A percentile compares a stretch with the other conserved stretches of the same genome.
These are phyloP conservation scores for Xylaria polymorpha DNA, from an alignment of 2,329 filamentous ascomycete genomes.

Conservation along the genomic window DNA sequence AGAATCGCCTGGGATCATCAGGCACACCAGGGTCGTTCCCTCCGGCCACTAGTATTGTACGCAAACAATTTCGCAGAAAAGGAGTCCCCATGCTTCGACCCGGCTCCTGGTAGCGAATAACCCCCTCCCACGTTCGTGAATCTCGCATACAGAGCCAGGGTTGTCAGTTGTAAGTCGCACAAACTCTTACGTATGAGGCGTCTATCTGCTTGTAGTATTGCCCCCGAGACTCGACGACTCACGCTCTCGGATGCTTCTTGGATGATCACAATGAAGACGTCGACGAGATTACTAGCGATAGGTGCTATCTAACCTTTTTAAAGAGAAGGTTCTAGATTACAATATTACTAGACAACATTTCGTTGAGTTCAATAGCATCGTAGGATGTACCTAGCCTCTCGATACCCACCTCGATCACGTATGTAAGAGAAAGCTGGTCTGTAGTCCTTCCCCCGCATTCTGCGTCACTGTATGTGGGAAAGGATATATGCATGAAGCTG, in stretches of 20 bases:
- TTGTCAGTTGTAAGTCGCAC: background rate
- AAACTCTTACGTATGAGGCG: background rate
- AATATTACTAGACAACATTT: background rate
- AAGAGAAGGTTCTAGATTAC: background rate
- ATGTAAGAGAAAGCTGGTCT: background rate
- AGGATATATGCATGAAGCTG: constrained; percentile 22
- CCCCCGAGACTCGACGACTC: background rate
- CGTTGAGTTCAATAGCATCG: background rate
- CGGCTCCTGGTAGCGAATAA: background rate
- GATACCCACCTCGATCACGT: background rate
- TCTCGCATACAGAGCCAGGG: background rate
- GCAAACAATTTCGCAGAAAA: background rate
- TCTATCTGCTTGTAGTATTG: background rate
- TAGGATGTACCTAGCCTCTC: background rate
- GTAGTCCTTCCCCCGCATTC: background rate
- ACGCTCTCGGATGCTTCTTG: background rate
- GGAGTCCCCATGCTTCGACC: too few relatives aligned
- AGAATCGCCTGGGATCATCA: background rate
- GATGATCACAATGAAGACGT: background rate
- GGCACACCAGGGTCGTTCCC: too few relatives aligned
- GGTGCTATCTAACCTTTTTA: background rate
- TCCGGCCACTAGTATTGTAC: background rate
- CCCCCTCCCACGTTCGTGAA: background rate
- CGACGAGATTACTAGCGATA: background rate
- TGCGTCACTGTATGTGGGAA: background rate